phyloP scores from a whole-genome alignment of 768 basidiomycete genomes.

The Calvatia gigantea region DNA sequence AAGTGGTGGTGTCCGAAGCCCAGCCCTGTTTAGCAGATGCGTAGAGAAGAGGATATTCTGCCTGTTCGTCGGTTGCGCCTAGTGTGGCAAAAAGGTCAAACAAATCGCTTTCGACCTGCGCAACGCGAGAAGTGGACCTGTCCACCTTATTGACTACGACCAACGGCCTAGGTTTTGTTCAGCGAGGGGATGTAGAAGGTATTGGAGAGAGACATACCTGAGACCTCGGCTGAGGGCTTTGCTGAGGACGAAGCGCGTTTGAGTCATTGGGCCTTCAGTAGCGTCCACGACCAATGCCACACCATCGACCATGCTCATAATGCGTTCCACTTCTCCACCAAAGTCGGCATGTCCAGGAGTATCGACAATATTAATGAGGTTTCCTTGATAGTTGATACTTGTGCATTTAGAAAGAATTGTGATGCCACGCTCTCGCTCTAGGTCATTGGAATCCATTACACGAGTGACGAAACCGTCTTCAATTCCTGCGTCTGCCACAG shows the following conservation, averaged over 20 bases:
- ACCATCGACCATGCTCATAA: conserved; percentile 59
- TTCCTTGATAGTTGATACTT: conserved; percentile 44
- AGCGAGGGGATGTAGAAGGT: neutral
- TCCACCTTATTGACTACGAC: conserved; percentile 53
- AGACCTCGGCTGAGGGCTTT: conserved; percentile 43
- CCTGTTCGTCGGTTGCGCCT: conserved; percentile 48
- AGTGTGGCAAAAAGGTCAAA: conserved; percentile 50
- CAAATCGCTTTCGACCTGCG: conserved; percentile 46
- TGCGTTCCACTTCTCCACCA: conserved; percentile 59
- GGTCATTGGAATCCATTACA: conserved; percentile 50
- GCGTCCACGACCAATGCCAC: conserved; percentile 59
- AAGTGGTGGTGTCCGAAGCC: conserved; percentile 31
- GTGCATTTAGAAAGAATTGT: conserved; percentile 61
- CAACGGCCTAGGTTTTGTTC: conserved; percentile 29
- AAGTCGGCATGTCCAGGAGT: conserved; percentile 64
- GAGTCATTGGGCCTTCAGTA: conserved; percentile 60
- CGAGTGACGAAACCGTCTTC: conserved; percentile 38
- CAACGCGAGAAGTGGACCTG: conserved; percentile 37
- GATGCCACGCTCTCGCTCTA: conserved; percentile 58
- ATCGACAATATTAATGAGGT: conserved; percentile 56
- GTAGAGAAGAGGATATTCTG: conserved; percentile 48
- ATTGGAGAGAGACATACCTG: conserved; percentile 25
- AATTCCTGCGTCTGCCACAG: conserved; percentile 18
- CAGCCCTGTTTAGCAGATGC: conserved; percentile 50
- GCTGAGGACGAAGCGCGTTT: conserved; percentile 49